Evolutionary conservation across 768 basidiomycete genomes (phyloP).

Genomic region (Leccinum ochraceum): DNA sequence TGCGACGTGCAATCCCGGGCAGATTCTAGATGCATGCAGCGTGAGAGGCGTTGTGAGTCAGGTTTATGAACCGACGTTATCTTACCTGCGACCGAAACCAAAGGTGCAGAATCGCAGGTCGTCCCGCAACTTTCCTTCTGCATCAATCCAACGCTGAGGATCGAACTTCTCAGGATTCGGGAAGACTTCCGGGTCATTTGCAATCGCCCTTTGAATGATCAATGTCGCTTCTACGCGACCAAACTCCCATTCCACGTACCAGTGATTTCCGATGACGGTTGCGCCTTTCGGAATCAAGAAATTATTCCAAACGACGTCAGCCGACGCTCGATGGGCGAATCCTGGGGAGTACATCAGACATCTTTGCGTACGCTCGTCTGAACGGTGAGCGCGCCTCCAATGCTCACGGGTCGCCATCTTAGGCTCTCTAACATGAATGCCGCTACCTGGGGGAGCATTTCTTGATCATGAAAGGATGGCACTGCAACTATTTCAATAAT

Average conservation of each 20-base stretch:
- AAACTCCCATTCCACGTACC: background rate
- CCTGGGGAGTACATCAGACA: slow-evolving; percentile 38
- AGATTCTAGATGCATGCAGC: slow-evolving; percentile 8
- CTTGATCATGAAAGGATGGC: slow-evolving; percentile 38
- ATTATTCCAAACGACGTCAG: slow-evolving; percentile 45
- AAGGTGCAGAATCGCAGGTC: slow-evolving; percentile 12
- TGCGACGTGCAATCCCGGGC: slow-evolving; percentile 39
- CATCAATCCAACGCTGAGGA: slow-evolving; percentile 10
- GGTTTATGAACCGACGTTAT: background rate
- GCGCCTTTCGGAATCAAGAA: slow-evolving; percentile 39
- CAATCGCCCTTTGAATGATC: slow-evolving; percentile 11
- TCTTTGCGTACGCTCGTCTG: background rate
- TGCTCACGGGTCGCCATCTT: slow-evolving; percentile 40
- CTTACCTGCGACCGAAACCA: slow-evolving; percentile 16
- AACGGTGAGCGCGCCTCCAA: slow-evolving; percentile 24
- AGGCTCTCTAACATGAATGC: slow-evolving; percentile 39
- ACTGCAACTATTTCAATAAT: slow-evolving; percentile 21
- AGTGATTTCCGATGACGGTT: slow-evolving; percentile 15
- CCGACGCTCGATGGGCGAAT: slow-evolving; percentile 61
- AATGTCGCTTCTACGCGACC: background rate
- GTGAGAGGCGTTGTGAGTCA: background rate
- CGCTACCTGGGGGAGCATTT: slow-evolving; percentile 35
- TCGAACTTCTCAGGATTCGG: slow-evolving; percentile 13
- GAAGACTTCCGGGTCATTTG: slow-evolving; percentile 13
- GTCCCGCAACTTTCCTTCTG: slow-evolving; percentile 5